phyloP scores from a whole-genome alignment of 176 grass and related monocot genomes.

The Guadua angustifolia region DNA sequence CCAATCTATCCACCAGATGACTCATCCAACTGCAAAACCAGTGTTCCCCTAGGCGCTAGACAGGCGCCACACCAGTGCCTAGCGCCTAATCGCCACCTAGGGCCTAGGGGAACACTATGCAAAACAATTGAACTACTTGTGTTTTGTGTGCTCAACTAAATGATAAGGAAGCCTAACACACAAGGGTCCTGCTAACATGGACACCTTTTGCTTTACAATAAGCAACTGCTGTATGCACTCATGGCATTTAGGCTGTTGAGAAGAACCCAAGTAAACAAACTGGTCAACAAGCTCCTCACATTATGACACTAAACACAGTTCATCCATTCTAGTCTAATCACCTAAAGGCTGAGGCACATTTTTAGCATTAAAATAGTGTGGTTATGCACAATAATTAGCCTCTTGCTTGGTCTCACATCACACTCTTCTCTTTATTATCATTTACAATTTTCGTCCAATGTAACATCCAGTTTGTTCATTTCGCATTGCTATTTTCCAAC shows the following conservation, averaged over 20 bases:
- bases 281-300: not conserved
- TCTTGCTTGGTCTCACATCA: not conserved
- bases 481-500: not conserved
- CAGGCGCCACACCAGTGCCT: no score
- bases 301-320: not conserved
- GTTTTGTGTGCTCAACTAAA: not conserved
- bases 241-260: not conserved
- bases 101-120: no score
- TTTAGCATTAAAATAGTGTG: slow-evolving; percentile 5
- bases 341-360: not conserved
- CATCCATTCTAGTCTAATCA: not conserved
- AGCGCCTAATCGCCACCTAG: no score
- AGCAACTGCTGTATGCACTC: not conserved
- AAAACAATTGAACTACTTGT: not conserved
- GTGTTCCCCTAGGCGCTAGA: no score
- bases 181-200: not conserved
- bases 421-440: not conserved
- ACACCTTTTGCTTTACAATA: slow-evolving; percentile 9
- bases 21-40: not conserved
- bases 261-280: not conserved
- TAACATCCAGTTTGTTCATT: not conserved
- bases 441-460: not conserved
- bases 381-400: not conserved
- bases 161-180: slow-evolving; percentile 18
- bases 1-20: not conserved